These are phyloP conservation scores for Sparassis latifolia DNA, from an alignment of 1,284 basidiomycete genomes.

Conservation along the genomic window DNA sequence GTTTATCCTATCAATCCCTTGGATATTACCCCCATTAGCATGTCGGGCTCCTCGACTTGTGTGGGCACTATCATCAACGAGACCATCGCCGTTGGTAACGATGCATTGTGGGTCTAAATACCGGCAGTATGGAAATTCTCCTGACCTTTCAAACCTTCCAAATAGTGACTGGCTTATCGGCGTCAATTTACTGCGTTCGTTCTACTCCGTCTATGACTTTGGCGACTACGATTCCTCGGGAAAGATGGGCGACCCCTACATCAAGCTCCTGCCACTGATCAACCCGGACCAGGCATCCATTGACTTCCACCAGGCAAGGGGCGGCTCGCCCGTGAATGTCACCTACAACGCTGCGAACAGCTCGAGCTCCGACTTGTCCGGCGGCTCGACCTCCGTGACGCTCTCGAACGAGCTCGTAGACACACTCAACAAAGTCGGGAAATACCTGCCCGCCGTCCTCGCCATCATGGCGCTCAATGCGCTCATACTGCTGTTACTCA, in stretches of 20 bases:
- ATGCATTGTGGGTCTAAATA: constrained; percentile 50
- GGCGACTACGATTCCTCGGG: constrained; percentile 66
- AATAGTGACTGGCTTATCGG: constrained; percentile 75
- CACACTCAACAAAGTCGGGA: constrained; percentile 53
- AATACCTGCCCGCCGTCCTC: constrained; percentile 62
- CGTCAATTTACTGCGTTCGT: constrained; percentile 74
- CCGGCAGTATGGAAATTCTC: not conserved
- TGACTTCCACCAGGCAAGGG: constrained; percentile 62
- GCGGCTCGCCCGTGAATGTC: constrained; percentile 59
- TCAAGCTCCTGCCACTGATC: constrained; percentile 64
- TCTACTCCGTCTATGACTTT: constrained; percentile 83
- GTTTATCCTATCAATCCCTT: constrained; percentile 72
- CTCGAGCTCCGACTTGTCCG: constrained; percentile 19
- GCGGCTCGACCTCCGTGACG: constrained; percentile 35
- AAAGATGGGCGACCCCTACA: constrained; percentile 65
- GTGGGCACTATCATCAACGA: constrained; percentile 70
- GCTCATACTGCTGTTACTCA: constrained; percentile 51
- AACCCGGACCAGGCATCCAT: constrained; percentile 61
- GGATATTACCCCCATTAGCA: constrained; percentile 50
- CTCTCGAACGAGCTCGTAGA: constrained; percentile 49
- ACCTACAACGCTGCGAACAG: constrained; percentile 54
- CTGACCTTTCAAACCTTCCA: constrained; percentile 1
- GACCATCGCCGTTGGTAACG: constrained; percentile 42
- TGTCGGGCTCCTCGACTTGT: constrained; percentile 43
- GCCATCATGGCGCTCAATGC: constrained; percentile 70